phyloP scores from a whole-genome alignment of 2,329 filamentous ascomycete genomes.

The Pseudogymnoascus sp. region DNA sequence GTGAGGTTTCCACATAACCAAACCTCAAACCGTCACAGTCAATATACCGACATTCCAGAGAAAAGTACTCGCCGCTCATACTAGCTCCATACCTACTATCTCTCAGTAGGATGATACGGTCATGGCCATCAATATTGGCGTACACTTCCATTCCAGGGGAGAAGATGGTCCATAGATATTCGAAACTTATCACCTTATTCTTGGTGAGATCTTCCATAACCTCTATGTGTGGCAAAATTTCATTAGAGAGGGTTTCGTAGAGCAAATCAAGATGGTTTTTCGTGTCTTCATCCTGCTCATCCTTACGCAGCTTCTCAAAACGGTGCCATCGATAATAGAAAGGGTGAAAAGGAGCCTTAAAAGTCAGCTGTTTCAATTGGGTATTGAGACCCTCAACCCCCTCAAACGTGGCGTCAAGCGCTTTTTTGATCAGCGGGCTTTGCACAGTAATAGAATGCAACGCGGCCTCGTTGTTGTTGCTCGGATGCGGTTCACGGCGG shows the following conservation, averaged over 20 bases:
- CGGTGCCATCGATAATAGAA: constrained; percentile 31
- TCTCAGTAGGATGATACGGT: constrained; percentile 14
- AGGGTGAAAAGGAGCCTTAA: constrained; percentile 29
- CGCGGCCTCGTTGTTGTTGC: constrained; percentile 17
- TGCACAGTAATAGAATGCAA: constrained; percentile 30
- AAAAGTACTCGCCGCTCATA: constrained; percentile 17
- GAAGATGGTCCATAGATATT: constrained; percentile 35
- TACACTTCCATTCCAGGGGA: constrained; percentile 18
- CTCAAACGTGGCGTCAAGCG: constrained; percentile 27
- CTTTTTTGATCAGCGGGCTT: constrained; percentile 28
- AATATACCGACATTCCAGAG: constrained; percentile 16
- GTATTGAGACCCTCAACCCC: constrained; percentile 29
- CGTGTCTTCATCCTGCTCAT: constrained; percentile 24
- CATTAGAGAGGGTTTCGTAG: constrained; percentile 26
- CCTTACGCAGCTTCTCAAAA: constrained; percentile 22
- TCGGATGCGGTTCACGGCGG: constrained; percentile 20
- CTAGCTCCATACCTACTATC: constrained; percentile 22
- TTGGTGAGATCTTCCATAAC: constrained; percentile 26
- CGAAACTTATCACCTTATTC: constrained; percentile 35
- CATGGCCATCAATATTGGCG: constrained; percentile 17
- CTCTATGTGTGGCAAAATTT: constrained; percentile 20
- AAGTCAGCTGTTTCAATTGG: constrained; percentile 27
- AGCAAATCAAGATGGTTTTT: constrained; percentile 28
- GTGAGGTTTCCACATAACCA: constrained; percentile 17
- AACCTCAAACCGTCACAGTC: constrained; percentile 17